phyloP scores from a whole-genome alignment of 2,329 filamentous ascomycete species.

The Epichloe glyceriae region DNA sequence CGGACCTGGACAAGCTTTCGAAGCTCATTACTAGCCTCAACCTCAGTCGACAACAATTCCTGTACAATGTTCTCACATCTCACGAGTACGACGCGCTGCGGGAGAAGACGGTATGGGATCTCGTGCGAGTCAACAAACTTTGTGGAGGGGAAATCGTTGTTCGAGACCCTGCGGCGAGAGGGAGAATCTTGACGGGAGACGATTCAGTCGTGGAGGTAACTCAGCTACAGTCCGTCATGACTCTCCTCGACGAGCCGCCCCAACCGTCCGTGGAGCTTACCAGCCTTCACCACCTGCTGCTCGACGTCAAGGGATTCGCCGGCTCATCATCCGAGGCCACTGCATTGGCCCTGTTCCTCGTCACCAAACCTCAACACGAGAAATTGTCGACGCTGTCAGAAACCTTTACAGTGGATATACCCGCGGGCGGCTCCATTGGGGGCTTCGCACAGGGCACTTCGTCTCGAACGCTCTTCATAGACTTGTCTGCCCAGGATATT shows the following conservation, averaged over 20 bases:
- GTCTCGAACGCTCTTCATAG: slow-evolving; percentile 76
- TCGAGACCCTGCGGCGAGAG: slow-evolving; percentile 69
- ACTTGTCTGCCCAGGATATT: slow-evolving; percentile 66
- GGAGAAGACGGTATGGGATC: slow-evolving; percentile 88
- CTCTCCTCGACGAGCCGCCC: slow-evolving; percentile 74
- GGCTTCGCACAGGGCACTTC: slow-evolving; percentile 51
- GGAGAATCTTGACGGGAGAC: slow-evolving; percentile 77
- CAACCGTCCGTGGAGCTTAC: slow-evolving; percentile 52
- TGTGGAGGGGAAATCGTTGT: slow-evolving; percentile 91
- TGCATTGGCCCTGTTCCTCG: slow-evolving; percentile 66
- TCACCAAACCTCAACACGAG: slow-evolving; percentile 53
- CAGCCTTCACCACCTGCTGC: slow-evolving; percentile 65
- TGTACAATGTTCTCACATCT: slow-evolving; percentile 84
- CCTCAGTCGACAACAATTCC: slow-evolving; percentile 71
- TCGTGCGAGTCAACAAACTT: slow-evolving; percentile 88
- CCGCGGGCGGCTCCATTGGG: slow-evolving; percentile 57
- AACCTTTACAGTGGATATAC: slow-evolving; percentile 66
- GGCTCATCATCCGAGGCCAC: slow-evolving; percentile 65
- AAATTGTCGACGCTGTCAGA: slow-evolving; percentile 63
- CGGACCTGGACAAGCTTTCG: slow-evolving; percentile 67
- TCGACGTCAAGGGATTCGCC: slow-evolving; percentile 73
- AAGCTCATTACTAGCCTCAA: slow-evolving; percentile 73
- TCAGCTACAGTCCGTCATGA: slow-evolving; percentile 90
- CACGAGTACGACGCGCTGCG: slow-evolving; percentile 71
- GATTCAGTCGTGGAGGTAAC: slow-evolving; percentile 90